phyloP scores from a whole-genome alignment of 495 filamentous ascomycete genomes.

The Hypomontagnella monticulosa region DNA sequence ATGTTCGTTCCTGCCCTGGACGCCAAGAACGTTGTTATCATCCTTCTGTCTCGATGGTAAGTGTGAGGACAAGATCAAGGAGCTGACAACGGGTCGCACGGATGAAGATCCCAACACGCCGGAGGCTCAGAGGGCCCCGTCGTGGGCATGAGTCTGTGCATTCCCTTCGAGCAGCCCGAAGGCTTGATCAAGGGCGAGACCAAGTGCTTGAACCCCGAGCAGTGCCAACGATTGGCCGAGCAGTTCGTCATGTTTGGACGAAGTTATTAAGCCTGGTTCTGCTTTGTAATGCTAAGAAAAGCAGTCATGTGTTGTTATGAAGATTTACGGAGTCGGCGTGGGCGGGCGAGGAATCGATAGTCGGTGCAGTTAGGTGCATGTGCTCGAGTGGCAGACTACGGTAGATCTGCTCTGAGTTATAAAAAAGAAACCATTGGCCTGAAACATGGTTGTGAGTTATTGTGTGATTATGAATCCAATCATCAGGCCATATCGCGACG shows the following conservation, averaged over 20 bases:
- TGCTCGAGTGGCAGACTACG: slow-evolving; percentile 8
- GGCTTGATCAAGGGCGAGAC: slow-evolving; percentile 80
- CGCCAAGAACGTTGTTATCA: slow-evolving; percentile 87
- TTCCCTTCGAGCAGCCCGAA: slow-evolving; percentile 94
- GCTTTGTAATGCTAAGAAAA: not conserved
- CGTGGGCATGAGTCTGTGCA: slow-evolving; percentile 94
- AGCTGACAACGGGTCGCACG: slow-evolving; percentile 76
- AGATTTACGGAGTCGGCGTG: slow-evolving; percentile 21
- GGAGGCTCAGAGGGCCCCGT: slow-evolving; percentile 82
- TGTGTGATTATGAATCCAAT: too few relatives aligned
- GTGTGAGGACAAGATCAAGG: slow-evolving; percentile 96
- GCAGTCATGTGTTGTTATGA: slow-evolving; percentile 11
- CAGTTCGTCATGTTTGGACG: slow-evolving; percentile 90
- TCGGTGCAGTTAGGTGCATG: slow-evolving; percentile 10
- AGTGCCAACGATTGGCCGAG: slow-evolving; percentile 75
- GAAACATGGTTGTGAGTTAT: too few relatives aligned
- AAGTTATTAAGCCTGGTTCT: slow-evolving; percentile 55
- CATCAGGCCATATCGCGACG: too few relatives aligned
- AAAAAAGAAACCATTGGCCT: slow-evolving; percentile 9
- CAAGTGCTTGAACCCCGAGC: slow-evolving; percentile 90
- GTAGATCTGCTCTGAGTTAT: slow-evolving; percentile 20
- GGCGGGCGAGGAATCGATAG: slow-evolving; percentile 24
- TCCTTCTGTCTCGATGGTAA: slow-evolving; percentile 79
- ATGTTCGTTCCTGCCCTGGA: slow-evolving; percentile 89
- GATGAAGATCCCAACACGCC: slow-evolving; percentile 69